Conservation (phyloP, 2,329 filamentous ascomycete species). For the Phaeosphaeriaceae sp. region DNA sequence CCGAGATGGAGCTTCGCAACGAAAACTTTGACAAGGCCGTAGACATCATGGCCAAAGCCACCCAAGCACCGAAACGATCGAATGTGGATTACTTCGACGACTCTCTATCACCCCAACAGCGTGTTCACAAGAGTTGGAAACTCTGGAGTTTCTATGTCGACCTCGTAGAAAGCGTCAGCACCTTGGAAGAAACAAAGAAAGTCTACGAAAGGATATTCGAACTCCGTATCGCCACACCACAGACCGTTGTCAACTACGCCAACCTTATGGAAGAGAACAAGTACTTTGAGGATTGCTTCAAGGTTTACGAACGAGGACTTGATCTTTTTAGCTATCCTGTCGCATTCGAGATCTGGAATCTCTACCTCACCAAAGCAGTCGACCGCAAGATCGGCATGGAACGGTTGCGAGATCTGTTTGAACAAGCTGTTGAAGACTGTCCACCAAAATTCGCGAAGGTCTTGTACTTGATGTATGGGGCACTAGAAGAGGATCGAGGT, state of each 20-base stretch:
- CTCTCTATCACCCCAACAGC: slow-evolving; percentile 87
- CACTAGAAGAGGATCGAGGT: slow-evolving; percentile 92
- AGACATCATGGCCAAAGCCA: slow-evolving; percentile 95
- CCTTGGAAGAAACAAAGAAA: slow-evolving; percentile 88
- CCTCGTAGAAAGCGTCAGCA: slow-evolving; percentile 91
- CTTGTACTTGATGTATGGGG: slow-evolving; percentile 97
- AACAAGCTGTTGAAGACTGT: slow-evolving; percentile 93
- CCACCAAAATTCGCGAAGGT: slow-evolving; percentile 96
- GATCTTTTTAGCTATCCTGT: slow-evolving; percentile 99
- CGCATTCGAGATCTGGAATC: slow-evolving; percentile 97
- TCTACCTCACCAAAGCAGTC: slow-evolving; percentile 96
- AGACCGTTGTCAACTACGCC: slow-evolving; percentile 98
- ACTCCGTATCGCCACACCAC: slow-evolving; percentile 94
- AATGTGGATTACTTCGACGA: slow-evolving; percentile 99
- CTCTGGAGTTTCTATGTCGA: slow-evolving; percentile 99
- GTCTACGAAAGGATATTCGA: slow-evolving; percentile 98
- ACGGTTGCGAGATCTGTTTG: slow-evolving; percentile 89
- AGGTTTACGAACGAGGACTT: slow-evolving; percentile 91
- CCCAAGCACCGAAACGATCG: slow-evolving; percentile 95
- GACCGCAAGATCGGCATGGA: slow-evolving; percentile 97
- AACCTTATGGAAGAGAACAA: slow-evolving; percentile 92
- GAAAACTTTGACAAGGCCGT: slow-evolving; percentile 96
- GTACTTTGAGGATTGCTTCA: slow-evolving; percentile 98
- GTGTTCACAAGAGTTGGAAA: slow-evolving; percentile 99
- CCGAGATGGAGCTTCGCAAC: slow-evolving; percentile 94